Evolutionary conservation across 805 yeast species (phyloP).

Genomic region (Candida ficus): DNA sequence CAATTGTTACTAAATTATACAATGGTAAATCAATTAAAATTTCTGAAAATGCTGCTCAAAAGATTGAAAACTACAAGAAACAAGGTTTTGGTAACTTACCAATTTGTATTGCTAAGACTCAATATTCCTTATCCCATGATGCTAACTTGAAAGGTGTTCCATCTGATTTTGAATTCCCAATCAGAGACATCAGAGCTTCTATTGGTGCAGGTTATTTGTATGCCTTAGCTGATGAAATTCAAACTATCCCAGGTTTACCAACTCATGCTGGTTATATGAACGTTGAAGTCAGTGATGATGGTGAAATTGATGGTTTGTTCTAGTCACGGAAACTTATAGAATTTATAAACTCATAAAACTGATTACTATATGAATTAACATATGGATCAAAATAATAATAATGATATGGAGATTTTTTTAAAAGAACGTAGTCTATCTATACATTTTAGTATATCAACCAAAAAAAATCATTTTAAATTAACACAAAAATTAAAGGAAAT

Average conservation of each 20-base stretch:
- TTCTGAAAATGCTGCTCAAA: slow-evolving; percentile 62
- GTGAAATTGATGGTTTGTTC: slow-evolving; percentile 87
- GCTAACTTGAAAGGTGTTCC: slow-evolving; percentile 93
- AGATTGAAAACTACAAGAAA: slow-evolving; percentile 71
- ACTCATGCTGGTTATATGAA: slow-evolving; percentile 96
- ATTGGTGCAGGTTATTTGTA: slow-evolving; percentile 96
- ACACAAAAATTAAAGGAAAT: too few species aligned
- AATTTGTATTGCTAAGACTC: slow-evolving; percentile 96
- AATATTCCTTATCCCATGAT: slow-evolving; percentile 92
- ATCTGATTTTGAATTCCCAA: slow-evolving; percentile 87
- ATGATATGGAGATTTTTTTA: too few species aligned
- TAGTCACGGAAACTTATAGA: slow-evolving; percentile 24
- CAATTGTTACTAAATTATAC: slow-evolving; percentile 72
- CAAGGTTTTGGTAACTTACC: slow-evolving; percentile 93
- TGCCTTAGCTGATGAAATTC: slow-evolving; percentile 94
- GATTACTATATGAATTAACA: too few species aligned
- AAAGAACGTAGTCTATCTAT: too few species aligned
- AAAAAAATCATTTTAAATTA: too few species aligned
- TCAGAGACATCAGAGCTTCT: slow-evolving; percentile 88
- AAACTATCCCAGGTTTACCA: slow-evolving; percentile 96
- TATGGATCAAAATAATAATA: too few species aligned
- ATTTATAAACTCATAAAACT: too few species aligned
- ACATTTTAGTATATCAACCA: too few species aligned
- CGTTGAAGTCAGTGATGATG: slow-evolving; percentile 85
- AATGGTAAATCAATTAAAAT: slow-evolving; percentile 72